These are phyloP conservation scores for Botryosphaeria dothidea DNA, from an alignment of 2,329 filamentous ascomycete genomes.

Conservation along the genomic window DNA sequence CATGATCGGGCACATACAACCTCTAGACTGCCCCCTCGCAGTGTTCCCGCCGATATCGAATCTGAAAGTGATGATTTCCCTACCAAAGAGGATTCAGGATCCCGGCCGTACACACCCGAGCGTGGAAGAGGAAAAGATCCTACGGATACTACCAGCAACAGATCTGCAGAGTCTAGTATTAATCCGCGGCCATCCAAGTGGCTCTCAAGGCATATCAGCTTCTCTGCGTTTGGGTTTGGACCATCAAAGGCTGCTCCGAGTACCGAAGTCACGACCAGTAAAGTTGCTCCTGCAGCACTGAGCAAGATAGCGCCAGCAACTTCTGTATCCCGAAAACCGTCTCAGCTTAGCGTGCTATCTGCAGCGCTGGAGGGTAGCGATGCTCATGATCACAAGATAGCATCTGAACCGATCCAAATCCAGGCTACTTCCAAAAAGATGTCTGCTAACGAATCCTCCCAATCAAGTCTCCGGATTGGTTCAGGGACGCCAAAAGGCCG, in stretches of 20 bases:
- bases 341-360: conserved; percentile 28
- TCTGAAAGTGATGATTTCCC: background rate
- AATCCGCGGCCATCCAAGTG: conserved; percentile 10
- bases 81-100: background rate
- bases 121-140: conserved; percentile 12
- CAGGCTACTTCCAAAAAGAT: conserved; percentile 29
- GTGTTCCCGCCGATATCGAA: background rate
- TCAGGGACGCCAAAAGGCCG: conserved; percentile 15
- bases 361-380: conserved; percentile 5
- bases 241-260: conserved; percentile 30
- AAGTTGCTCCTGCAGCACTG: conserved; percentile 2
- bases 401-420: conserved; percentile 42
- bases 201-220: conserved; percentile 39
- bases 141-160: background rate
- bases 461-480: conserved; percentile 5
- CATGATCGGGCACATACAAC: background rate
- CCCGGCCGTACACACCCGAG: background rate
- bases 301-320: conserved; percentile 17
- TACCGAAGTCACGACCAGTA: conserved; percentile 9
- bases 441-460: background rate
- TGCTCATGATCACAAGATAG: conserved; percentile 29
- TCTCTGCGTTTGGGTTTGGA: conserved; percentile 33
- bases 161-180: conserved; percentile 7
- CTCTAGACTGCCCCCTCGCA: background rate
- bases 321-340: conserved; percentile 30